Evolutionary conservation across 805 yeast genomes (phyloP).

Genomic region (Pichia exigua): DNA sequence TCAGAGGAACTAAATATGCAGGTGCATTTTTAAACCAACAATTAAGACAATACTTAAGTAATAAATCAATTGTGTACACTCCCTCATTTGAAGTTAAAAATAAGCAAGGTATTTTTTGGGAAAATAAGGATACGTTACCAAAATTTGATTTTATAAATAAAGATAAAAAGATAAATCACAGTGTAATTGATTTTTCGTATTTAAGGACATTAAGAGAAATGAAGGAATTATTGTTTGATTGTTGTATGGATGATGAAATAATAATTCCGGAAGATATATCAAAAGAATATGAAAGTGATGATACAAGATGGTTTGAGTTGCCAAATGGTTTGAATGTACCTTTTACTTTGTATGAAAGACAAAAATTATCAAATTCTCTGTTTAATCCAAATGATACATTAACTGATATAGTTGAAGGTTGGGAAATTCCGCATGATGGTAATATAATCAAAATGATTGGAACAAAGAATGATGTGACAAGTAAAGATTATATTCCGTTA

Average conservation of each 20-base stretch:
- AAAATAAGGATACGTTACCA: constrained; percentile 17
- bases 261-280: constrained; percentile 23
- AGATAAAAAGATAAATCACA: constrained; percentile 30
- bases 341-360: constrained; percentile 49
- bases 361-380: constrained; percentile 60
- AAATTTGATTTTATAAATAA: constrained; percentile 17
- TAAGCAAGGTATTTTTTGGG: constrained; percentile 31
- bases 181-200: constrained; percentile 50
- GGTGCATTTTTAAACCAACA: constrained; percentile 61
- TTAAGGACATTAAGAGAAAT: constrained; percentile 57
- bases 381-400: constrained; percentile 47
- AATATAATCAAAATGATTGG: constrained; percentile 32
- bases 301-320: constrained; percentile 53
- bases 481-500: constrained; percentile 66
- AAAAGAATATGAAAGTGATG: constrained; percentile 17
- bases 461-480: constrained; percentile 24
- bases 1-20: constrained; percentile 62
- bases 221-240: constrained; percentile 60
- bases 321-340: constrained; percentile 68
- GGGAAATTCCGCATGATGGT: constrained; percentile 42
- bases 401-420: constrained; percentile 23
- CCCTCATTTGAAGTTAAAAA: constrained; percentile 45
- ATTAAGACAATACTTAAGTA: constrained; percentile 34
- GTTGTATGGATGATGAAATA: constrained; percentile 27
- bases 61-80: constrained; percentile 27